Percentiles rank a stretch among this genome's conserved stretches.
Evolutionary conservation across 495 filamentous ascomycete genomes (phyloP).

Genomic region (Penicillium pancosmium): DNA sequence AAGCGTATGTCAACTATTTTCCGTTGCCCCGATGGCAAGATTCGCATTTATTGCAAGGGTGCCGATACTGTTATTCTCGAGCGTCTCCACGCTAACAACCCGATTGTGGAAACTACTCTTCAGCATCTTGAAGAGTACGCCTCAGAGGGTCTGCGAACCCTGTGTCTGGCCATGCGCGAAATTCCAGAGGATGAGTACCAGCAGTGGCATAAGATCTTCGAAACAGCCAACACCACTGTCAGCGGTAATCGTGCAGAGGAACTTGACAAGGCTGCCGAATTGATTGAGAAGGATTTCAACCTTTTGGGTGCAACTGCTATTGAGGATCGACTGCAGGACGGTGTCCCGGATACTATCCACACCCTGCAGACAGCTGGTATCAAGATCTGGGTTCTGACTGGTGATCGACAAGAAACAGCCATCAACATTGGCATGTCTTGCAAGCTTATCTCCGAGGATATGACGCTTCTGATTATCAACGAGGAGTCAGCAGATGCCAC

Average conservation of each 20-base stretch:
- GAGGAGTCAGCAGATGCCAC: conserved; percentile 79
- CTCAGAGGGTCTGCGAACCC: conserved; percentile 90
- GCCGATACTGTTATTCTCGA: conserved; percentile 98
- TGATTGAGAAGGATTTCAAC: conserved; percentile 90
- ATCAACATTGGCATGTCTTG: conserved; percentile 99
- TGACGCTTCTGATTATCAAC: conserved; percentile 96
- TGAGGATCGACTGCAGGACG: conserved; percentile 95
- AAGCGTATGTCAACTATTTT: conserved; percentile 99
- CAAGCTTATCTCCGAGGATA: conserved; percentile 97
- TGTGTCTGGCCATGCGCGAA: conserved; percentile 95
- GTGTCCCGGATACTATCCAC: conserved; percentile 98
- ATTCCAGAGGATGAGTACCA: conserved; percentile 87
- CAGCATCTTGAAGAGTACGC: conserved; percentile 98
- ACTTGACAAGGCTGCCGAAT: conserved; percentile 93
- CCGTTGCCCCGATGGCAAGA: conserved; percentile 93
- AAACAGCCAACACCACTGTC: conserved; percentile 88
- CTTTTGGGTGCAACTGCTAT: conserved; percentile 96
- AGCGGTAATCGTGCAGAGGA: conserved; percentile 91
- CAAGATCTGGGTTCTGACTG: conserved; percentile 98
- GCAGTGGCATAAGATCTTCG: conserved; percentile 85
- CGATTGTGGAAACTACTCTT: conserved; percentile 82
- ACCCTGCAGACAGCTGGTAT: conserved; percentile 96
- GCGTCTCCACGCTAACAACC: conserved; percentile 76
- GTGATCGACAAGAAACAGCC: conserved; percentile 97
- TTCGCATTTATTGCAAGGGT: conserved; percentile 92